phyloP scores from a whole-genome alignment of 495 filamentous ascomycete species.

The Cladorrhinum samala region DNA sequence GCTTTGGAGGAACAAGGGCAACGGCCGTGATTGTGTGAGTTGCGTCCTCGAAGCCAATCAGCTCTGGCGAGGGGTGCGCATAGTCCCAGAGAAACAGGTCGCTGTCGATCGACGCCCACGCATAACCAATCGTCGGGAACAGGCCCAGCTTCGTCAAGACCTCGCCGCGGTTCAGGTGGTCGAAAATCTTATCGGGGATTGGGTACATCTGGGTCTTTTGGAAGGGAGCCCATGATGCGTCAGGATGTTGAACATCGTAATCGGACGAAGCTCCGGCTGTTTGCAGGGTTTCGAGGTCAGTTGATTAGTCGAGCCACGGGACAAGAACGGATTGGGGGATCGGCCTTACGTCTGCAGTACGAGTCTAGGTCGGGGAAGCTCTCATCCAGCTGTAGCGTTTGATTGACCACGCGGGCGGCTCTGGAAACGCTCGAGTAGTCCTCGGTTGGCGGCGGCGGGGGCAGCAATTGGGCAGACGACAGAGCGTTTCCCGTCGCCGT shows the following conservation, averaged over 20 bases:
- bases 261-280: conserved; percentile 76
- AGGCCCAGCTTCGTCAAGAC: conserved; percentile 84
- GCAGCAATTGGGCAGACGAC: conserved; percentile 2
- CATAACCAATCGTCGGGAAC: conserved; percentile 87
- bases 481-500: neutral
- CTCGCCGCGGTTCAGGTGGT: conserved; percentile 78
- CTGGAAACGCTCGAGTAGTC: conserved; percentile 60
- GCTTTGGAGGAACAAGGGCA: conserved; percentile 68
- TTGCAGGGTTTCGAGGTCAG: conserved; percentile 4
- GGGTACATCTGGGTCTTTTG: conserved; percentile 73
- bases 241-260: conserved; percentile 64
- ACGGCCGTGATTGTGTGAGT: conserved; percentile 78
- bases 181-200: conserved; percentile 82
- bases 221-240: conserved; percentile 79
- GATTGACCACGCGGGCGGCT: conserved; percentile 78
- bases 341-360: conserved; percentile 75
- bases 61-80: conserved; percentile 72
- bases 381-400: conserved; percentile 63
- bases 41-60: conserved; percentile 91
- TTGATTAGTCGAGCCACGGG: neutral
- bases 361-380: conserved; percentile 85
- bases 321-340: neutral
- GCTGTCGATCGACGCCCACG: conserved; percentile 94
- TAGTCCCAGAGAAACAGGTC: conserved; percentile 98
- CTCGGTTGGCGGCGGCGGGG: conserved; percentile 9